Conservation (phyloP, 164 flowering plant genomes). For the Stephania japonica region DNA sequence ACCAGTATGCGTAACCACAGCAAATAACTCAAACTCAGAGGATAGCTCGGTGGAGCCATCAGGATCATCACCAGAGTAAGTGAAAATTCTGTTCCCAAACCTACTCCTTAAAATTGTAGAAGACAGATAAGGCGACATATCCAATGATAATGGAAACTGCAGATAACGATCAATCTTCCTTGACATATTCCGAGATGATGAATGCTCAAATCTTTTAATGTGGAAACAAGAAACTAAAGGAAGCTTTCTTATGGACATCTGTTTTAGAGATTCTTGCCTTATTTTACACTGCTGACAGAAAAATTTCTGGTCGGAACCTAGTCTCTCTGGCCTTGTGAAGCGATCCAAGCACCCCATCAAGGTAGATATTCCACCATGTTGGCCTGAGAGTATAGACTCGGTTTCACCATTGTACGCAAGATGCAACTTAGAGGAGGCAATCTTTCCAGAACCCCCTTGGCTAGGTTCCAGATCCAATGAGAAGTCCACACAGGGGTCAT, state of each 20-base stretch:
- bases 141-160: slow-evolving; percentile 80
- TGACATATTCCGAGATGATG: slow-evolving; percentile 64
- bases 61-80: slow-evolving; percentile 55
- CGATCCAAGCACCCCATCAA: slow-evolving; percentile 74
- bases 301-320: slow-evolving; percentile 80
- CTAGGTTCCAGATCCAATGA: slow-evolving; percentile 75
- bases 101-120: slow-evolving; percentile 77
- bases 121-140: slow-evolving; percentile 85
- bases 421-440: slow-evolving; percentile 35
- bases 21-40: slow-evolving; percentile 86
- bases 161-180: slow-evolving; percentile 77
- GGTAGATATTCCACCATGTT: slow-evolving; percentile 45
- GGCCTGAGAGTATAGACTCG: slow-evolving; percentile 31
- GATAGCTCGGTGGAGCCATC: slow-evolving; percentile 45
- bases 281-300: slow-evolving; percentile 83
- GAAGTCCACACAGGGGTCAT: slow-evolving; percentile 64
- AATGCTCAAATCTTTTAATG: slow-evolving; percentile 91
- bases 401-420: slow-evolving; percentile 41
- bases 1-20: slow-evolving; percentile 81
- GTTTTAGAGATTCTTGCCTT: slow-evolving; percentile 85
- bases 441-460: slow-evolving; percentile 36
- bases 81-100: slow-evolving; percentile 65
- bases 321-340: slow-evolving; percentile 72
- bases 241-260: slow-evolving; percentile 84
- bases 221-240: slow-evolving; percentile 90